Base-by-base conservation (phyloP, 1,139 yeast genomes). In the Insectozyma bohioensis region DNA sequence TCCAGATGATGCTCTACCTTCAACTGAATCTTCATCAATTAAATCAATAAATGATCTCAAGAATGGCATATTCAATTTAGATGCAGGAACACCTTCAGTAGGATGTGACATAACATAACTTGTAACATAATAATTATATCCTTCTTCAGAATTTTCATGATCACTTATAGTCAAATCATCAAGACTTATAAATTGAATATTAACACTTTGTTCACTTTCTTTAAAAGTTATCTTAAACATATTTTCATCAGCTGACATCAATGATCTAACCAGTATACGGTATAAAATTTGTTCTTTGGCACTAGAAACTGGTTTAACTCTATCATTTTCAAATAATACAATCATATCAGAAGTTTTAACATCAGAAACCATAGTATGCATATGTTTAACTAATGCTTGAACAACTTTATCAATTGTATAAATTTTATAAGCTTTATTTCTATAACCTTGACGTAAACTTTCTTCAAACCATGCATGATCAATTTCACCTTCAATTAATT, bases 381-480 rank as follows among this genome's bases (percentile, higher is more conserved):
- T 77, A 56, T 92, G 96, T 57, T 92, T 92, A 15, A 88, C 88
- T 53, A 92, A 66, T 5, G 95, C 82, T 54, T 87, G 95, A 12
- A 88, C 79, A 25, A 92, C 95, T 62, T 92, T 92, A 56, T 92
- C 98, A 42, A 92, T 74, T 3, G 98, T 92, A 61, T 90, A 92
- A 35, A 92, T 63, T 57, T 86, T 87, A 65, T 85, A 94, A 0
- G 97, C 98, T 45, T 80, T 82, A 61, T 92, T 94, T 49, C 94
- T 78, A 64, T 86, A 92, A 0, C 95, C 97, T 66, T 90, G 97
- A 45, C 99, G 86, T 41, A 94, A 64, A 15, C 95, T 75, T 57
- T 92, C 98, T 63, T 92, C 99, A 56, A 85, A 92, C 85, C 94
- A 84, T 57, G 85, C 95, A 46, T 88, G 95, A 50, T 92, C 98